A percentile compares a stretch with the other conserved stretches of the same genome.
Evolutionary conservation across 2,329 filamentous ascomycete genomes (phyloP).

Genomic region (Cordyceps fumosorosea): DNA sequence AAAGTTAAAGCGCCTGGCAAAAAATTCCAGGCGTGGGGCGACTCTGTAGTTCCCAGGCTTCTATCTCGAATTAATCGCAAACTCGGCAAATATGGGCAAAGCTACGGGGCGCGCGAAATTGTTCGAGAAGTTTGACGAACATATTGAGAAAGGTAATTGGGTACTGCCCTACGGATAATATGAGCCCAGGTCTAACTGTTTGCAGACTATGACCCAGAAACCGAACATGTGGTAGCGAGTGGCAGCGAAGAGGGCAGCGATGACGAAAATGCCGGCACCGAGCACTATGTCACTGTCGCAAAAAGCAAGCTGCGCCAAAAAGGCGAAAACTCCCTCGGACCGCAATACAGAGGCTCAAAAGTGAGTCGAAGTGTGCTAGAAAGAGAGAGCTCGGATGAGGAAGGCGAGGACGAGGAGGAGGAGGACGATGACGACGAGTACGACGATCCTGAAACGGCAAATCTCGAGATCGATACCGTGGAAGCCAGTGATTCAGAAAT

Average conservation of each 20-base stretch:
- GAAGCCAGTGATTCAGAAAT: conserved; percentile 54
- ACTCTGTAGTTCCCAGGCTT: conserved; percentile 13
- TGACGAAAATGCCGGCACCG: conserved; percentile 58
- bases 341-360: conserved; percentile 71
- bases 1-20: conserved; percentile 35
- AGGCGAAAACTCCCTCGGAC: conserved; percentile 62
- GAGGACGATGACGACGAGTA: conserved; percentile 39
- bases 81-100: conserved; percentile 41
- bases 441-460: conserved; percentile 49
- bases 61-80: conserved; percentile 15
- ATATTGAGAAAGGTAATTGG: conserved; percentile 52
- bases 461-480: conserved; percentile 46
- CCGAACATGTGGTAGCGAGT: conserved; percentile 48
- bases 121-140: conserved; percentile 56
- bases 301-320: conserved; percentile 79
- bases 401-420: conserved; percentile 43
- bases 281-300: conserved; percentile 78
- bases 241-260: conserved; percentile 44
- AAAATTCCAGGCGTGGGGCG: conserved; percentile 30
- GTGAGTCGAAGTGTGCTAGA: conserved; percentile 65
- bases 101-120: conserved; percentile 50
- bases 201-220: conserved; percentile 76
- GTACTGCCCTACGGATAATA: not conserved
- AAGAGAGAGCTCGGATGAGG: conserved; percentile 47
- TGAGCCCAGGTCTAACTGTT: conserved; percentile 5